Conservation (phyloP, 2,329 filamentous ascomycete species). For the Phaeosphaeriaceae sp. region DNA sequence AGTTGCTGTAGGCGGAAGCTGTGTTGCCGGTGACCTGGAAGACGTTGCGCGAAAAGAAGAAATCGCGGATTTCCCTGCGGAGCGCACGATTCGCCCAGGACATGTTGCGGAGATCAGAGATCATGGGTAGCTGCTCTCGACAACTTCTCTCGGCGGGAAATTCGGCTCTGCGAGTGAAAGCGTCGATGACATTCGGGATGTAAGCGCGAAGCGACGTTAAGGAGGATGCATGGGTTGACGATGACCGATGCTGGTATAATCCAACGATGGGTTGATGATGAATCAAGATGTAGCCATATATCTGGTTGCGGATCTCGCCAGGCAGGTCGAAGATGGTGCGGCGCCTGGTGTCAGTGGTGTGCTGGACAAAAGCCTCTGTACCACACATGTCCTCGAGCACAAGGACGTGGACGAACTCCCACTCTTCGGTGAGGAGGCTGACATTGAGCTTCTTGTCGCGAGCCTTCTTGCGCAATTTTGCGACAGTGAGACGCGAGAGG, state of each 20-base stretch:
- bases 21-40: not conserved
- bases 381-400: not conserved
- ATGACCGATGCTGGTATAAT: not conserved
- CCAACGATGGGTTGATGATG: not conserved
- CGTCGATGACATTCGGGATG: too few species aligned
- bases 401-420: slow-evolving; percentile 1
- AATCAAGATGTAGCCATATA: not conserved
- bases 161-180: too few species aligned
- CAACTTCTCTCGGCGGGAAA: not conserved
- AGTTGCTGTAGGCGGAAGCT: not conserved
- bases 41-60: slow-evolving; percentile 1
- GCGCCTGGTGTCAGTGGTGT: not conserved
- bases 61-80: not conserved
- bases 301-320: not conserved
- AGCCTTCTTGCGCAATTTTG: slow-evolving; percentile 1
- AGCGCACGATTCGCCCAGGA: not conserved
- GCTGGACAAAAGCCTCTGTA: not conserved
- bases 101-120: not conserved
- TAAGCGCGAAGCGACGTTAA: too few species aligned
- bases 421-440: not conserved
- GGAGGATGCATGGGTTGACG: not conserved
- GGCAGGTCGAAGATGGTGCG: slow-evolving; percentile 2
- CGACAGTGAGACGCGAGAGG: not conserved
- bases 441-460: not conserved
- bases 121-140: not conserved